These are phyloP conservation scores for Torrubiellomyces zombiae DNA, from an alignment of 2,329 filamentous ascomycete species.

Conservation along the genomic window DNA sequence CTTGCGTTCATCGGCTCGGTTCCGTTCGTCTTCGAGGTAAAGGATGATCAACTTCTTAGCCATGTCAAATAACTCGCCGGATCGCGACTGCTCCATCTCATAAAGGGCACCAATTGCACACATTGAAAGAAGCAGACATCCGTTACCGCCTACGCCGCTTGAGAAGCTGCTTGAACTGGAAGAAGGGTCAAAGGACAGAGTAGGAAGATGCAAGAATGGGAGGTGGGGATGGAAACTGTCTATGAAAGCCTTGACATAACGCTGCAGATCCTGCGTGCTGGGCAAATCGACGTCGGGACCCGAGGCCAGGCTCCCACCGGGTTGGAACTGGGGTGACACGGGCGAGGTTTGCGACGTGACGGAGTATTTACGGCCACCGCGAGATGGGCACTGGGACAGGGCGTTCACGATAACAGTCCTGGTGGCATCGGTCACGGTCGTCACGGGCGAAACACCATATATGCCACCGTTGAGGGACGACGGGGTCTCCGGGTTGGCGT, in stretches of 20 bases:
- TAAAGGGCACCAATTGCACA: constrained; percentile 70
- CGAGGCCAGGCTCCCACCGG: constrained; percentile 29
- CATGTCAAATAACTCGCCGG: constrained; percentile 76
- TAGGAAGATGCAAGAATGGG: constrained; percentile 86
- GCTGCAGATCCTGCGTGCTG: constrained; percentile 70
- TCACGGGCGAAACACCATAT: constrained; percentile 39
- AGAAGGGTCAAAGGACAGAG: constrained; percentile 74
- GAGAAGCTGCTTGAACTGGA: constrained; percentile 46
- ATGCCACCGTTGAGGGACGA: constrained; percentile 52
- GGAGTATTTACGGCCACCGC: constrained; percentile 47
- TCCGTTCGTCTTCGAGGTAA: constrained; percentile 80
- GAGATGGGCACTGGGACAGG: constrained; percentile 38
- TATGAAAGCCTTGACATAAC: constrained; percentile 80
- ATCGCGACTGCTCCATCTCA: constrained; percentile 64
- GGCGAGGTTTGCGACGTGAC: constrained; percentile 38
- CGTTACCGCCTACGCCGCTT: constrained; percentile 55
- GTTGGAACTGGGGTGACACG: constrained; percentile 33
- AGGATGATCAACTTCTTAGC: constrained; percentile 91
- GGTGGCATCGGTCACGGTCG: constrained; percentile 49
- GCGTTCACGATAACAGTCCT: constrained; percentile 43
- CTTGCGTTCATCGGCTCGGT: constrained; percentile 64
- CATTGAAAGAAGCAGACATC: constrained; percentile 72
- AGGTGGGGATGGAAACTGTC: constrained; percentile 86
- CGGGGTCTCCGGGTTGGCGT: constrained; percentile 52
- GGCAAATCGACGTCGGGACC: constrained; percentile 47